Evolutionary conservation across 192 early-diverging fungal genomes (phyloP), one percentile per base, ranked within the genome.

Genomic region (Physocladia obscura): DNA sequence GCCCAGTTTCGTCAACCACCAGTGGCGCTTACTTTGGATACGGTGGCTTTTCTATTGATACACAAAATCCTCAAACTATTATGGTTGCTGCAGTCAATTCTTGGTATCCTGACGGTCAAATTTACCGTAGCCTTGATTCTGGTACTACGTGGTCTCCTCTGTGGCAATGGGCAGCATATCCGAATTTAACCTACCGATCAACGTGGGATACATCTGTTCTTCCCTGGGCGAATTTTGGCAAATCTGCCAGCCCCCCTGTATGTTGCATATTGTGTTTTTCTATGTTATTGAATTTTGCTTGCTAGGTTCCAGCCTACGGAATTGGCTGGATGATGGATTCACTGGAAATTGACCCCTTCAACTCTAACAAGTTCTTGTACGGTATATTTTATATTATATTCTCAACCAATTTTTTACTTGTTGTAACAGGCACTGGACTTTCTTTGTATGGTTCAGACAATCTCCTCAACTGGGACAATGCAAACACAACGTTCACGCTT

Each of bases 1-100:
- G 35, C 63, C 70, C 70, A 38, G 44, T 76, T 29, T 67, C 64
- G 8, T 50, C 21, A 17, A n/a, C n/a, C n/a, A n/a, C n/a, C n/a
- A n/a, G n/a, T n/a, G n/a, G n/a, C n/a, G 36, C 35, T 29, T 74
- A 73, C 73, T 71, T 75, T 37, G 70, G 70, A 17, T 71, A 71
- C 74, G 70, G 70, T 63, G 70, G 70, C 58, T 57, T 71, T 26
- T 32, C 70, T 15, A 52, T 71, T 27, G 70, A 71, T 36, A 32
- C 71, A 24, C 71, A 71, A 62, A 67, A 71, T 3, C 70, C 71
- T 29, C 26, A 37, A 15, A 36, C 35, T 1, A 69, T 71, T 57
- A 76, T 71, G 3, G 72, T 74, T 22, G 70, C 72, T 30, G 54
- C 70, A 1, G 35, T 71, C 4, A 71, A 71, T 57, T 36, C 38